These are phyloP conservation scores for Silene noctiflora DNA, from an alignment of 179 eudicot genomes.

Conservation along the genomic window DNA sequence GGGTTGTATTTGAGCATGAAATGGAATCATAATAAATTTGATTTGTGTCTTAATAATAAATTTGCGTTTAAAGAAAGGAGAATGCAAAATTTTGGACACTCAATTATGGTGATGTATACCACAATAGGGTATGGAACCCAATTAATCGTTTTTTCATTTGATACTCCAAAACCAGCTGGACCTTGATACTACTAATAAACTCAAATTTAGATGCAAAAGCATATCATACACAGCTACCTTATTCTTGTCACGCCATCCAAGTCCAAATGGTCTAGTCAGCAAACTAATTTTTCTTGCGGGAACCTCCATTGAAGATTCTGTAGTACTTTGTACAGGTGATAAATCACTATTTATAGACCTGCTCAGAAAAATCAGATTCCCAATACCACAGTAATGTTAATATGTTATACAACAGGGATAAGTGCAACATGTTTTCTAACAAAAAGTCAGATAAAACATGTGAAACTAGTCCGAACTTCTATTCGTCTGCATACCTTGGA, in stretches of 20 bases:
- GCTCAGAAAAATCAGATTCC: slow-evolving; percentile 14
- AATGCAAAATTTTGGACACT: neutral
- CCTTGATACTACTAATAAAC: neutral
- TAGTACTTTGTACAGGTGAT: slow-evolving; percentile 40
- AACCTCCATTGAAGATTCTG: slow-evolving; percentile 53
- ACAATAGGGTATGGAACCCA: neutral
- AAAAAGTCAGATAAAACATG: slow-evolving; percentile 9
- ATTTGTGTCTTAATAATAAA: too few species aligned
- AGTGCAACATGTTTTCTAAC: neutral
- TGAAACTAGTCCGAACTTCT: slow-evolving; percentile 1
- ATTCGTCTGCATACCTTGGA: slow-evolving; percentile 56
- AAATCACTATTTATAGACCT: slow-evolving; percentile 61
- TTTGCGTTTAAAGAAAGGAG: neutral
- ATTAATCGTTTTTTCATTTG: neutral
- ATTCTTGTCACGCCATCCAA: slow-evolving; percentile 89
- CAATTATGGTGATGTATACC: neutral
- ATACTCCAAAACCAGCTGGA: slow-evolving; percentile 2
- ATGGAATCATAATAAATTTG: neutral
- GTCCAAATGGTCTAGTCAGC: slow-evolving; percentile 88
- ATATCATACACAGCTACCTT: slow-evolving; percentile 48
- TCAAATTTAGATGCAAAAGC: slow-evolving; percentile 2
- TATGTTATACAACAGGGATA: neutral
- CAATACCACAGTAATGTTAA: slow-evolving; percentile 5
- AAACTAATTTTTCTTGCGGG: slow-evolving; percentile 72
- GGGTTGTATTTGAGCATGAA: neutral